These are phyloP conservation scores for Fusarium phyllophilum DNA, from an alignment of 2,329 filamentous ascomycete genomes.

Conservation along the genomic window DNA sequence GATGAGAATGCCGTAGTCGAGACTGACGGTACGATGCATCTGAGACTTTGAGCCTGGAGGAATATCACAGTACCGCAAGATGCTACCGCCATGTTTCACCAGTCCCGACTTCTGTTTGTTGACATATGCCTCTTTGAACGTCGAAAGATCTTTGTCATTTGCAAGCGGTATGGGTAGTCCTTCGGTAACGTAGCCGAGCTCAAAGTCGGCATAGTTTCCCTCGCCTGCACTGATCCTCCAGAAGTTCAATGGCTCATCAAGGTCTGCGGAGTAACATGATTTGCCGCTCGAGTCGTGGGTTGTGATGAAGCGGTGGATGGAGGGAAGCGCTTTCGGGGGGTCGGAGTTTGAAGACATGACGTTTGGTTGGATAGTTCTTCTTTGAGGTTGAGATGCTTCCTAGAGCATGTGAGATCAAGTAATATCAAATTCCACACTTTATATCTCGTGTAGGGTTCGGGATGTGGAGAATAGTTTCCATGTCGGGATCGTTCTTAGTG, in stretches of 20 bases:
- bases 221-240: background rate
- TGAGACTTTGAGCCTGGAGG: background rate
- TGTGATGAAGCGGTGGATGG: background rate
- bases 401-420: accelerated
- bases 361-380: too few species aligned
- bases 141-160: background rate
- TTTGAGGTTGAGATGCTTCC: background rate
- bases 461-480: background rate
- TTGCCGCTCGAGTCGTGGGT: background rate
- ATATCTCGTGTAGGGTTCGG: background rate
- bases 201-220: background rate
- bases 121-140: background rate
- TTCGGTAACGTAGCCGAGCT: background rate
- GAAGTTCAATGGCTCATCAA: background rate
- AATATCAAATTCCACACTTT: background rate
- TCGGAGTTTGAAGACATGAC: background rate
- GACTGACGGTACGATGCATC: slow-evolving; percentile 26
- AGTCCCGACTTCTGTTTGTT: background rate
- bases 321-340: background rate
- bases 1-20: slow-evolving; percentile 9
- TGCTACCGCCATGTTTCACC: background rate
- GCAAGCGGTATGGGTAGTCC: background rate
- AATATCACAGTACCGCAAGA: slow-evolving; percentile 7
- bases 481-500: background rate
- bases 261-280: background rate